These are phyloP conservation scores for Alternaria rosae DNA, from an alignment of 2,329 filamentous ascomycete genomes.

Conservation along the genomic window DNA sequence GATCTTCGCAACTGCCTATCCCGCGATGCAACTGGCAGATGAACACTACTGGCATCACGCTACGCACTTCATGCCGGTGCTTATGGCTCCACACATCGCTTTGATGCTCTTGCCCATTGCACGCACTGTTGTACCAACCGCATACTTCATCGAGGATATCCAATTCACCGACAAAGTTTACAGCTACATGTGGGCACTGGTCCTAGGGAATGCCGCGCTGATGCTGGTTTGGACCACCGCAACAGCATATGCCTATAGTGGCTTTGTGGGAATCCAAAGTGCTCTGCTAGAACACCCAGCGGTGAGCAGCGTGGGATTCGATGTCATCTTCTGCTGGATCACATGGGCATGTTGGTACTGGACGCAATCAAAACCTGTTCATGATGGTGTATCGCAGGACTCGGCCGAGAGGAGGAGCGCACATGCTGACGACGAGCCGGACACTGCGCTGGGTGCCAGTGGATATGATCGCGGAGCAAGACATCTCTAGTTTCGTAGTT, in stretches of 20 bases:
- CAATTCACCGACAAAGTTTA: conserved; percentile 33
- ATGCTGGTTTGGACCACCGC: conserved; percentile 19
- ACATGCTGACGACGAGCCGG: conserved; percentile 6
- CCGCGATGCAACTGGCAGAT: conserved; percentile 33
- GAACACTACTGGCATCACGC: conserved; percentile 40
- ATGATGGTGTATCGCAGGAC: neutral
- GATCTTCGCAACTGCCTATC: conserved; percentile 25
- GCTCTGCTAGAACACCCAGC: conserved; percentile 45
- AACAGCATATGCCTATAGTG: conserved; percentile 27
- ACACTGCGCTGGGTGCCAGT: conserved; percentile 11
- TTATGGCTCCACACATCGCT: conserved; percentile 41
- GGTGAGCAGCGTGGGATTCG: conserved; percentile 46
- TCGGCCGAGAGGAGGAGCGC: conserved; percentile 1
- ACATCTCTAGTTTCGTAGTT: conserved; percentile 19
- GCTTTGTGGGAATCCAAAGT: conserved; percentile 24
- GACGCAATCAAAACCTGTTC: conserved; percentile 16
- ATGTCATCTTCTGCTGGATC: conserved; percentile 49
- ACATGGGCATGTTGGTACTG: conserved; percentile 43
- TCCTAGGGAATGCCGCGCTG: conserved; percentile 24
- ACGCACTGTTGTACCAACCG: conserved; percentile 33
- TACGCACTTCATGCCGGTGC: conserved; percentile 36
- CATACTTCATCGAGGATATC: conserved; percentile 25
- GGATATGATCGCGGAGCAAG: conserved; percentile 19
- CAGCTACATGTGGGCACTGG: conserved; percentile 31
- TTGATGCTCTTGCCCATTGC: conserved; percentile 35